These are phyloP conservation scores for Monoraphidium neglectum DNA, from an alignment of 139 green algal species.

Conservation along the genomic window DNA sequence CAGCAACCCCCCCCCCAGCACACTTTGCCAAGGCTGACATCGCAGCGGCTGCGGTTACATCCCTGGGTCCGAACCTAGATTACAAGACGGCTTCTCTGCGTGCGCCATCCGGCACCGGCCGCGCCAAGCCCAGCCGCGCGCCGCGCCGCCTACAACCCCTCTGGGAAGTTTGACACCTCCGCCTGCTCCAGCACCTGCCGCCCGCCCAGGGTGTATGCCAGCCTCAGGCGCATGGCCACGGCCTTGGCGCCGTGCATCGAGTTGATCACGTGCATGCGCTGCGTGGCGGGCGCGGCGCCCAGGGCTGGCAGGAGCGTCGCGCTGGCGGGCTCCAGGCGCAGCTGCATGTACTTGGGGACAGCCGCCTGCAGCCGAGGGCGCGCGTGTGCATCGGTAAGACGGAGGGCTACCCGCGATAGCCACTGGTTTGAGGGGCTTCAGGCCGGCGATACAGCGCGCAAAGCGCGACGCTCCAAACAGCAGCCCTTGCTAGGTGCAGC, in stretches of 20 bases:
- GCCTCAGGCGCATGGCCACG: constrained; percentile 81
- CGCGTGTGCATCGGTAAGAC: no score
- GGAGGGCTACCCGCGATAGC: constrained; percentile 50
- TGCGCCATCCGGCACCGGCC: neutral
- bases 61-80: neutral
- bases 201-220: constrained; percentile 59
- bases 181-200: constrained; percentile 51
- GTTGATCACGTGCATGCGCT: constrained; percentile 87
- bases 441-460: neutral
- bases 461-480: neutral
- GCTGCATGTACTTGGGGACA: constrained; percentile 85
- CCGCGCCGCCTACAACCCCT: constrained; percentile 37
- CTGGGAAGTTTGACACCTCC: constrained; percentile 73
- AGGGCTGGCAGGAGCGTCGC: constrained; percentile 47
- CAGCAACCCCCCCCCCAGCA: neutral
- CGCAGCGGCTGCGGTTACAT: neutral
- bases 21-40: neutral
- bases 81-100: neutral
- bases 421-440: neutral
- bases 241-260: constrained; percentile 74
- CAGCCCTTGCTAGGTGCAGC: no score
- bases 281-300: constrained; percentile 45
- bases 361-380: no score
- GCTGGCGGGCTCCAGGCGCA: constrained; percentile 73
- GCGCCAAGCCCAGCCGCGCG: neutral